Evolutionary conservation across 1,139 yeast genomes (phyloP).

Genomic region (Candida tropicalis): DNA sequence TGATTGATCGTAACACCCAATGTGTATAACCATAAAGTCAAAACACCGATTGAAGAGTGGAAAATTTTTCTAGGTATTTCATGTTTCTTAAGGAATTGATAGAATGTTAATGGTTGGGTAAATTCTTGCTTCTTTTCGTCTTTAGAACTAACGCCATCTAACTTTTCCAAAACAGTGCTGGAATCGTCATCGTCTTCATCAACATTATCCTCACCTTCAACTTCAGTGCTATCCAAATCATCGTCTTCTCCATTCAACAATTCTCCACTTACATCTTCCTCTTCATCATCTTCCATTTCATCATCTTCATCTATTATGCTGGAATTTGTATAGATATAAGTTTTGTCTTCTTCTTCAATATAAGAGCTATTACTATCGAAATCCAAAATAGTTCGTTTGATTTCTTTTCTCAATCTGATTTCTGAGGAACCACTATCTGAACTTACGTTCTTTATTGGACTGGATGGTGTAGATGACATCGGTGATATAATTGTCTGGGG

Average conservation of each 20-base stretch:
- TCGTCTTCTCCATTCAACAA: slow-evolving; percentile 7
- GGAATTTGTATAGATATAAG: slow-evolving; percentile 33
- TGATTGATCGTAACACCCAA: slow-evolving; percentile 56
- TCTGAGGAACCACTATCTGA: slow-evolving; percentile 1
- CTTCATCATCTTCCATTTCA: slow-evolving; percentile 18
- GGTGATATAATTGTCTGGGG: neutral
- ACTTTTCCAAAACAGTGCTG: slow-evolving; percentile 8
- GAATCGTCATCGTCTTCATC: slow-evolving; percentile 14
- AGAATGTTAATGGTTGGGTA: slow-evolving; percentile 27
- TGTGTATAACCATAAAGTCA: slow-evolving; percentile 74
- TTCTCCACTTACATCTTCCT: slow-evolving; percentile 13
- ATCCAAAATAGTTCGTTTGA: slow-evolving; percentile 25
- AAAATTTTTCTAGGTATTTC: slow-evolving; percentile 86
- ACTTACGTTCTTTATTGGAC: slow-evolving; percentile 3
- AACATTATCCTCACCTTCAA: slow-evolving; percentile 10
- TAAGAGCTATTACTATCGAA: slow-evolving; percentile 33
- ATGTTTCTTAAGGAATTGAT: slow-evolving; percentile 66
- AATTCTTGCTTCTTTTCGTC: neutral
- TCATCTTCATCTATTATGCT: slow-evolving; percentile 21
- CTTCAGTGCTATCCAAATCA: slow-evolving; percentile 4
- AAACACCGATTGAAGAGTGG: slow-evolving; percentile 85
- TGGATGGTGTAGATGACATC: slow-evolving; percentile 4
- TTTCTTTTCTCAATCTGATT: slow-evolving; percentile 10
- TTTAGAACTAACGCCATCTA: slow-evolving; percentile 1
- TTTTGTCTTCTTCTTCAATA: slow-evolving; percentile 42